Percentiles rank a stretch among this genome's conserved stretches.
Conservation (phyloP, 805 yeast genomes). For the Metschnikowia peoriensis region DNA sequence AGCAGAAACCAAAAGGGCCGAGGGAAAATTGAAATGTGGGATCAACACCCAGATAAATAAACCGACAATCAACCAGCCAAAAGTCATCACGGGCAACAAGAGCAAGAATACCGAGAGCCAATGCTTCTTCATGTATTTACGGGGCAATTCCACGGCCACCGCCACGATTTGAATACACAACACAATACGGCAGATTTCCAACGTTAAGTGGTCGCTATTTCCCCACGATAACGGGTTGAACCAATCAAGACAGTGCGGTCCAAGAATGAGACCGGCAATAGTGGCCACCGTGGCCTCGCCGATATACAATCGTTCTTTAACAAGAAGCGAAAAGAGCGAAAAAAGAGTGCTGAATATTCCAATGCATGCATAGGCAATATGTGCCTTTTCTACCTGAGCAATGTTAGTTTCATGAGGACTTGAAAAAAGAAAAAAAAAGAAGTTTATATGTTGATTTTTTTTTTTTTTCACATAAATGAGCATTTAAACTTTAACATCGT, state of each 20-base stretch:
- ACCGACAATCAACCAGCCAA: conserved; percentile 84
- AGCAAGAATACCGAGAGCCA: conserved; percentile 74
- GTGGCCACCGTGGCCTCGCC: conserved; percentile 93
- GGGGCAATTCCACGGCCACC: conserved; percentile 90
- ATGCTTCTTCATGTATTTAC: conserved; percentile 82
- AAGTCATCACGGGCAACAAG: conserved; percentile 83
- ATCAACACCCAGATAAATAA: conserved; percentile 75
- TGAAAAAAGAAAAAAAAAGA: too few relatives aligned
- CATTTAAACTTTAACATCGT: too few relatives aligned
- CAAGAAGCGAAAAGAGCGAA: conserved; percentile 75
- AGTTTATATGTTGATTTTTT: too few relatives aligned
- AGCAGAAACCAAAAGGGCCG: conserved; percentile 73
- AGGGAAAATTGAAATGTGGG: conserved; percentile 69
- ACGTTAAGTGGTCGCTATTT: conserved; percentile 73
- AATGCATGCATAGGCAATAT: conserved; percentile 82
- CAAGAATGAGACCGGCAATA: conserved; percentile 79
- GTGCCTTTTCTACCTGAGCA: conserved; percentile 56
- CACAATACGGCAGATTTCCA: conserved; percentile 80
- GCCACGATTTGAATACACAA: conserved; percentile 88
- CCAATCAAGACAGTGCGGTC: conserved; percentile 85
- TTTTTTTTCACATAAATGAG: too few relatives aligned
- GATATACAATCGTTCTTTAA: conserved; percentile 78
- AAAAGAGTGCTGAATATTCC: conserved; percentile 81
- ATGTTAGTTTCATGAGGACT: conserved; percentile 4
- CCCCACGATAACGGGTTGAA: conserved; percentile 85